Evolutionary conservation across 176 grass and related monocot species (phyloP), one percentile per base, ranked within the genome.

Genomic region (Eragrostis nindensis): DNA sequence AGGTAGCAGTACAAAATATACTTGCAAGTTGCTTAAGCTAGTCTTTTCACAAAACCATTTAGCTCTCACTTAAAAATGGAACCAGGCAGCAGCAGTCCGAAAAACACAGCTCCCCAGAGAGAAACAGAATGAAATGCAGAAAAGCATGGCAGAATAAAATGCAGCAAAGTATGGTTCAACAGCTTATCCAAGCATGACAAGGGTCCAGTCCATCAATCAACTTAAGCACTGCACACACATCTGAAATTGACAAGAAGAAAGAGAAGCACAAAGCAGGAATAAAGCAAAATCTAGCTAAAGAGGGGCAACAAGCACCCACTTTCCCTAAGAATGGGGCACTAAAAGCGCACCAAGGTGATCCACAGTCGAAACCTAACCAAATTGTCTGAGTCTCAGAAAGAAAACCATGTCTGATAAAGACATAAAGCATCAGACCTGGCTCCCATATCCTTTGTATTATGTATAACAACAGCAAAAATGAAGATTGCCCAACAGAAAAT

Each of bases 351-450:
- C 24, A 75, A 75, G 64, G 64, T 47, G 82, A 75, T 45, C 76
- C 82, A 80, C 75, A 75, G 76, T 80, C 26, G 44, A 76, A 76
- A 80, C 77, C 71, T 85, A 89, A 69, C 82, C 62, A 84, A 89
- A 89, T 36, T 36, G 32, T 36, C 32, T 36, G 32, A 36, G n/a
- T n/a, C n/a, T n/a, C n/a, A n/a, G n/a, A n/a, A n/a, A n/a, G n/a
- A n/a, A n/a, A n/a, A n/a, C 69, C 26, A 62, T 60, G n/a, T 62
- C 32, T 77, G 82, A 84, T 77, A 40, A 19, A 57, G 62, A 69
- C 44, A 50, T 29, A 70, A 83, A 84, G 30, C 74, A 72, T 82
- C 59, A 47, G 56, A 14, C 24, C 44, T 26, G 5, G 62, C 61
- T 63, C 36, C 44, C 32, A 81, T 43, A 78, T 60, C 74, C 30